Evolutionary conservation across 2,329 filamentous ascomycete genomes (phyloP).

Genomic region (Microdochium paspali): DNA sequence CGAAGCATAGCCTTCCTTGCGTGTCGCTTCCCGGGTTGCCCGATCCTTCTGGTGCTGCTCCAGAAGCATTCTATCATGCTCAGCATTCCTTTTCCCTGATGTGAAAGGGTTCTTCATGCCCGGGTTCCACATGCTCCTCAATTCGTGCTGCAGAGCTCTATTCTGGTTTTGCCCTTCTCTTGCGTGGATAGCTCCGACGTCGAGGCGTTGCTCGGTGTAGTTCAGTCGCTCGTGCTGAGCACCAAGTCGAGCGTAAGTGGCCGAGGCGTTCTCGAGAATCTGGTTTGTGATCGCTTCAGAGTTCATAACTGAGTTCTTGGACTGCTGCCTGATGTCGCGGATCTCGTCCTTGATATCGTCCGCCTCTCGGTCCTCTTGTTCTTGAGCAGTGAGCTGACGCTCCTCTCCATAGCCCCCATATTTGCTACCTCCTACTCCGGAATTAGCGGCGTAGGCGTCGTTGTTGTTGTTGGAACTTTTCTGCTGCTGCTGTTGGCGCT

Average conservation of each 20-base stretch:
- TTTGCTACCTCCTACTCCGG: slow-evolving; percentile 8
- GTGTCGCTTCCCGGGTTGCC: slow-evolving; percentile 54
- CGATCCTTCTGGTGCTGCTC: slow-evolving; percentile 59
- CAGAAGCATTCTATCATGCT: slow-evolving; percentile 59
- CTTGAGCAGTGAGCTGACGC: slow-evolving; percentile 73
- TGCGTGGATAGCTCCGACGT: slow-evolving; percentile 61
- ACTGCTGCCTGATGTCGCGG: slow-evolving; percentile 66
- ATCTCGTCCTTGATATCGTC: slow-evolving; percentile 66
- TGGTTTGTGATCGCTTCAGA: slow-evolving; percentile 58
- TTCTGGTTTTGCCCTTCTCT: slow-evolving; percentile 55
- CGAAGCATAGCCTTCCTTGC: slow-evolving; percentile 40
- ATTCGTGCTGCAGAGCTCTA: slow-evolving; percentile 73
- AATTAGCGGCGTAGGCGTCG: slow-evolving; percentile 7
- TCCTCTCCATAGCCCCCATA: slow-evolving; percentile 55
- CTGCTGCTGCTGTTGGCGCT: slow-evolving; percentile 12
- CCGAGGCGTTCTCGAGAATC: slow-evolving; percentile 60
- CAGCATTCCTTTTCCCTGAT: slow-evolving; percentile 51
- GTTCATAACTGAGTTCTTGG: slow-evolving; percentile 56
- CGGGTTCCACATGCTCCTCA: slow-evolving; percentile 84
- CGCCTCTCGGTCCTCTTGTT: slow-evolving; percentile 64
- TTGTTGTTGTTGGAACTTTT: slow-evolving; percentile 6
- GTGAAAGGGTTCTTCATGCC: slow-evolving; percentile 75
- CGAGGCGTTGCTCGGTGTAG: slow-evolving; percentile 75
- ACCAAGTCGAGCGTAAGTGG: slow-evolving; percentile 64
- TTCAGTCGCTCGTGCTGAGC: slow-evolving; percentile 73